Evolutionary conservation across 768 basidiomycete species (phyloP), one percentile per base, ranked within the genome.

Genomic region (Calocera viscosa): DNA sequence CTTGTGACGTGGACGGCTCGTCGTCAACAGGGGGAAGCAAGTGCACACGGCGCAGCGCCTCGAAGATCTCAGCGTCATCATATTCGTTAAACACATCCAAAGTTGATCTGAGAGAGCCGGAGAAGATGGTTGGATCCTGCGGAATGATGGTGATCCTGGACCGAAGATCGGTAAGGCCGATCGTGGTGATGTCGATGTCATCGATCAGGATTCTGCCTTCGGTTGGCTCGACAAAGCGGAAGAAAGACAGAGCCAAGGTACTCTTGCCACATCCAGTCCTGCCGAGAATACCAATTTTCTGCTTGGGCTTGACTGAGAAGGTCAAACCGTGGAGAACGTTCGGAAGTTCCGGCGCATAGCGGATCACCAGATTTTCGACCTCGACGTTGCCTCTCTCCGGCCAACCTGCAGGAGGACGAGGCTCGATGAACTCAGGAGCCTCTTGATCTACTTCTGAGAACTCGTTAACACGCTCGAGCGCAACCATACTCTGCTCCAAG

Each of bases 401-500:
- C 94, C 94, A 96, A 34, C 84, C 80, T 3, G 82, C 77, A 0
- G 85, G 80, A 2, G 94, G 93, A n/a, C 91, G 79, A 2, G 91
- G 91, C 67, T 96, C 91, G 47, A 90, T 74, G 72, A 88, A 90
- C 74, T 97, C 94, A 1, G 91, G 80, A 10, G 87, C 82, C 78
- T 97, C 94, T 30, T 82, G 82, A 43, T 79, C 74, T 32, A 94
- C 76, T 70, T 92, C 89, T 2, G 91, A 88, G 74, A 89, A 94
- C 77, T 95, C 94, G 73, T 93, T 93, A 74, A 95, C 84, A 64
- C 94, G 87, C 75, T 94, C 92, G 38, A 92, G 77, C 34, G 90
- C 87, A 0, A 90, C 93, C 91, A 96, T 93, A 14, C 89, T 89
- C 75, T 96, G 93, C 73, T 96, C 92, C 22, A 95, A 78, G 22